Conservation (phyloP, 495 filamentous ascomycete species). For the Daldinia decipiens region DNA sequence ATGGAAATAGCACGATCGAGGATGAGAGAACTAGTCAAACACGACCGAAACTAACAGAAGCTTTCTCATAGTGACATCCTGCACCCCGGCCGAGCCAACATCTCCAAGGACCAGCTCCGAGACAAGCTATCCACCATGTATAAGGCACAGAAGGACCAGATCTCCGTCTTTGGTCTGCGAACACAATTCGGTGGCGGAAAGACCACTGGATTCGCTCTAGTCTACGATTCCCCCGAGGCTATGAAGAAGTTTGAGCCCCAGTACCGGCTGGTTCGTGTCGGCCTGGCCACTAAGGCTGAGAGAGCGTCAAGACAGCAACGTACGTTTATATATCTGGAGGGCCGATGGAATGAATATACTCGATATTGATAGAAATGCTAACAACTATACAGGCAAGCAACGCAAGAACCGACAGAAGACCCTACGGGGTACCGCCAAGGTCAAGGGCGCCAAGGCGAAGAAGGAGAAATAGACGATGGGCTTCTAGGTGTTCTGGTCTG, state of each 20-base stretch:
- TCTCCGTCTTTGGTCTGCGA: constrained; percentile 97
- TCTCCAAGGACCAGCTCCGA: constrained; percentile 98
- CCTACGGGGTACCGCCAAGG: constrained; percentile 93
- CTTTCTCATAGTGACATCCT: constrained; percentile 84
- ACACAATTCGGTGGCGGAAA: constrained; percentile 99
- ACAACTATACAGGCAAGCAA: constrained; percentile 85
- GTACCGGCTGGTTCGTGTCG: constrained; percentile 94
- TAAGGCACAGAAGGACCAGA: constrained; percentile 95
- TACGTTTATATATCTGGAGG: constrained; percentile 65
- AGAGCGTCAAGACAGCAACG: constrained; percentile 96
- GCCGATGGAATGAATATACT: background rate
- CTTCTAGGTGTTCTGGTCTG: constrained; percentile 44
- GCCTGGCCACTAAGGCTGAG: constrained; percentile 91
- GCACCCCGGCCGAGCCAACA: constrained; percentile 97
- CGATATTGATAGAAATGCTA: constrained; percentile 41
- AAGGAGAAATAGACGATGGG: constrained; percentile 62
- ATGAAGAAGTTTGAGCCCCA: constrained; percentile 99
- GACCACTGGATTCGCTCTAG: constrained; percentile 96
- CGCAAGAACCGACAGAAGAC: constrained; percentile 99
- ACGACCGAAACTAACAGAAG: constrained; percentile 27
- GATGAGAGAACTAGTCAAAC: background rate
- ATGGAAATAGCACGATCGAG: too few species aligned
- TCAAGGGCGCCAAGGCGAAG: constrained; percentile 84
- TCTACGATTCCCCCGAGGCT: constrained; percentile 96
- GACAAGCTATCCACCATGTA: constrained; percentile 93